These are phyloP conservation scores for Penicillium sp. DNA, from an alignment of 2,329 filamentous ascomycete genomes.

Conservation along the genomic window DNA sequence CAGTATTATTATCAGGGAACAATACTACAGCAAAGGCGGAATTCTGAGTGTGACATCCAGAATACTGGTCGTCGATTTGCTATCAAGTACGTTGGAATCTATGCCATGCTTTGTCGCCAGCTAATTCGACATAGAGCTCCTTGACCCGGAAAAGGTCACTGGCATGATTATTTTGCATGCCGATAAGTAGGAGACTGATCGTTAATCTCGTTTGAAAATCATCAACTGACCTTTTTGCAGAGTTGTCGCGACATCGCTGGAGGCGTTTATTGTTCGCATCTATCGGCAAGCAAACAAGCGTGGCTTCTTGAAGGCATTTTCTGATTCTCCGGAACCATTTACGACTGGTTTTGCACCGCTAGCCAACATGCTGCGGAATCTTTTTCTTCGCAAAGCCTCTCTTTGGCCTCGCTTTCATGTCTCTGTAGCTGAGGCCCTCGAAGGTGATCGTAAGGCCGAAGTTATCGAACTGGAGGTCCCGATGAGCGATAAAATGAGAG, in stretches of 20 bases:
- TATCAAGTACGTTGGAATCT: conserved; percentile 54
- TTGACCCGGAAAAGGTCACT: conserved; percentile 78
- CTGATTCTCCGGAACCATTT: conserved; percentile 87
- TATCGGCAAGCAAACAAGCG: conserved; percentile 91
- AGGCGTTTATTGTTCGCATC: conserved; percentile 91
- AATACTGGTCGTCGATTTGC: conserved; percentile 86
- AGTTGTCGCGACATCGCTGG: conserved; percentile 76
- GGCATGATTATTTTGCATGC: conserved; percentile 84
- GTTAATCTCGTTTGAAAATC: background rate
- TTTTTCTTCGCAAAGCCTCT: conserved; percentile 82
- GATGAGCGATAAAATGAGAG: conserved; percentile 89
- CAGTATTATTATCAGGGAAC: conserved; percentile 56
- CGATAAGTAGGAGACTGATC: conserved; percentile 51
- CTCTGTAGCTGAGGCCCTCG: conserved; percentile 78
- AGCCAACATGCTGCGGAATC: conserved; percentile 81
- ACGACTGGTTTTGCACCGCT: conserved; percentile 81
- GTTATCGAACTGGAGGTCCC: conserved; percentile 94
- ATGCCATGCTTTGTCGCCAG: background rate
- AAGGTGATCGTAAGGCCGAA: conserved; percentile 87
- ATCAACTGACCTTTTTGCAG: conserved; percentile 35
- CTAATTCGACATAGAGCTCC: conserved; percentile 44
- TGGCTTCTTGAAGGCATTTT: conserved; percentile 94
- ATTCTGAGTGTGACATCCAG: conserved; percentile 94
- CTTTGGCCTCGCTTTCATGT: conserved; percentile 93
- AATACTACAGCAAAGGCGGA: conserved; percentile 82